A percentile compares a stretch with the other conserved stretches of the same genome.
phyloP scores from a whole-genome alignment of 495 filamentous ascomycete genomes.

The Xylaria scruposa region DNA sequence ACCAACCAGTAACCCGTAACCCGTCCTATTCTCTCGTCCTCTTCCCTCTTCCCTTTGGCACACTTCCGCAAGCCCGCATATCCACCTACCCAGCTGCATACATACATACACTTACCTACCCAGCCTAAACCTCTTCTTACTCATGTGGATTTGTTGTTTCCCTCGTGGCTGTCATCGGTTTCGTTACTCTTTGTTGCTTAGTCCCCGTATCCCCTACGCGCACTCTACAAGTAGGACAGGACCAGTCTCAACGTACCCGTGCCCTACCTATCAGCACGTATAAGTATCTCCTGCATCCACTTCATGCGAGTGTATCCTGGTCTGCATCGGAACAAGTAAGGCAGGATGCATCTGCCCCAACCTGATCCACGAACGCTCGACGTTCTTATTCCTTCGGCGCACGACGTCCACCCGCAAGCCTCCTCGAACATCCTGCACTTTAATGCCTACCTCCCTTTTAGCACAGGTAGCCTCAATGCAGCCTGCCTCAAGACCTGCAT shows the following conservation, averaged over 20 bases:
- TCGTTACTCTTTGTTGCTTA: not conserved
- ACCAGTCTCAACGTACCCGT: not conserved
- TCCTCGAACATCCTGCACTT: conserved; percentile 30
- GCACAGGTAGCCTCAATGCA: conserved; percentile 30
- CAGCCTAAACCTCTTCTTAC: not conserved
- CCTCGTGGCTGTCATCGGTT: not conserved
- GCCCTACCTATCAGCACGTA: not conserved
- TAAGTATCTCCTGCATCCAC: not conserved
- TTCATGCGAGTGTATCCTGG: conserved; percentile 33
- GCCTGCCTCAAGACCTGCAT: conserved; percentile 35
- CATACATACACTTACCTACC: not conserved
- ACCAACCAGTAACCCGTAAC: conserved; percentile 20
- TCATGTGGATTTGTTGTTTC: not conserved
- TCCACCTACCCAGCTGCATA: conserved; percentile 32
- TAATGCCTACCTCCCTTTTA: conserved; percentile 13
- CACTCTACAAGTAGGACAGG: not conserved
- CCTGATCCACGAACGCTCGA: conserved; percentile 30
- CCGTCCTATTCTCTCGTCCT: conserved; percentile 44
- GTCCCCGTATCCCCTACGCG: not conserved
- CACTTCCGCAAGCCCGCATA: conserved; percentile 5
- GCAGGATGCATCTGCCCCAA: conserved; percentile 21
- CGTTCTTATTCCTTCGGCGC: conserved; percentile 18
- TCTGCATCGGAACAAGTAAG: conserved; percentile 12
- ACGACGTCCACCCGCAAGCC: conserved; percentile 36
- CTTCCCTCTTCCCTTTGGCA: conserved; percentile 28